A percentile compares a stretch with the other conserved stretches of the same genome.
These are phyloP conservation scores for Malus hybrid DNA, from an alignment of 331 rosid species.

Conservation along the genomic window DNA sequence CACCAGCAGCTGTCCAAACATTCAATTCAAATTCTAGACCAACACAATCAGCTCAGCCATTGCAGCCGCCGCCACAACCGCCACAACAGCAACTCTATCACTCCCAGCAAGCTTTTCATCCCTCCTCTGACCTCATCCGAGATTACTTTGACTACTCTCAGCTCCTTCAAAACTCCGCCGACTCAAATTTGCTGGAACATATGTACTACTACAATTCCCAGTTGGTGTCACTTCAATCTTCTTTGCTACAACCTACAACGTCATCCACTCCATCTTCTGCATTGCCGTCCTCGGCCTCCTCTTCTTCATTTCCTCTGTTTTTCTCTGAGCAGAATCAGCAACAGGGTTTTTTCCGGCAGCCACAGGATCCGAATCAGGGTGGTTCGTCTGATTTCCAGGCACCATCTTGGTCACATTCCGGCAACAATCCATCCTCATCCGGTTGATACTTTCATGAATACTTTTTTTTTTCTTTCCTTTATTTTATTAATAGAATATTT, in stretches of 20 bases:
- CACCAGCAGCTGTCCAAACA: conserved; percentile 5
- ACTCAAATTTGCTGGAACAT: conserved; percentile 49
- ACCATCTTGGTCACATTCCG: conserved; percentile 57
- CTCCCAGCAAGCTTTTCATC: conserved; percentile 15
- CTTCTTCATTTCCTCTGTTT: conserved; percentile 54
- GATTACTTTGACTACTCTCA: conserved; percentile 69
- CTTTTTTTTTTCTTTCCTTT: not conserved
- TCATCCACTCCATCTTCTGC: conserved; percentile 29
- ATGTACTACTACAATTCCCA: conserved; percentile 47
- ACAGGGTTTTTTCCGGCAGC: conserved; percentile 26
- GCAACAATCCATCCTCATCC: conserved; percentile 51
- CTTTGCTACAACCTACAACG: conserved; percentile 16
- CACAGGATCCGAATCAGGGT: conserved; percentile 16
- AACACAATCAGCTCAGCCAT: not conserved
- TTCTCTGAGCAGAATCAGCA: conserved; percentile 41
- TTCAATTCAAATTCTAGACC: conserved; percentile 1
- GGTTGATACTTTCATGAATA: conserved; percentile 24
- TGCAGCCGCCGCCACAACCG: conserved; percentile 3
- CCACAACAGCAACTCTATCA: conserved; percentile 8
- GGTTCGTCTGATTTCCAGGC: conserved; percentile 22
- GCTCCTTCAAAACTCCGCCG: conserved; percentile 48
- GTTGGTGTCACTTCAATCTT: conserved; percentile 39
- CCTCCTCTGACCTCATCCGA: conserved; percentile 20
- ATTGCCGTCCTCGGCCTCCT: conserved; percentile 28
- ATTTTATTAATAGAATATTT: not conserved